These are phyloP conservation scores for Cyclotella kingstonii DNA, from an alignment of 108 stramenopile species.

Conservation along the genomic window DNA sequence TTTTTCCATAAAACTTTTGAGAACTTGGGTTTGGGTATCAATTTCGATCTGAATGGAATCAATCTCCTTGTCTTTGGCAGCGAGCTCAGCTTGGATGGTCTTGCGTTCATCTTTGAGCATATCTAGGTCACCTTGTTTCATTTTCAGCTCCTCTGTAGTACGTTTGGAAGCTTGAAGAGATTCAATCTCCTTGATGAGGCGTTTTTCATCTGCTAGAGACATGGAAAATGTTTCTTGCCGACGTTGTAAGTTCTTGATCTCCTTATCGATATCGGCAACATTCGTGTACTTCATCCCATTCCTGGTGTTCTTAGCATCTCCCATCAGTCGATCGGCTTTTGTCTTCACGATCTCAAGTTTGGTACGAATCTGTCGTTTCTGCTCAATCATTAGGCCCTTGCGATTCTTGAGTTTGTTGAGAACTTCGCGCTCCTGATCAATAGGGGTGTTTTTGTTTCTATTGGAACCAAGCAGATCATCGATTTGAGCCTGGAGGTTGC, in stretches of 20 bases:
- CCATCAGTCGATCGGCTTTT: constrained; percentile 57
- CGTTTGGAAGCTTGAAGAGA: constrained; percentile 69
- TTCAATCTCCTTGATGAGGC: constrained; percentile 94
- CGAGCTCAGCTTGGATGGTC: constrained; percentile 53
- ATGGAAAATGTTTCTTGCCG: constrained; percentile 93
- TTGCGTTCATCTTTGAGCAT: constrained; percentile 65
- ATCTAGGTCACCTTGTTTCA: constrained; percentile 71
- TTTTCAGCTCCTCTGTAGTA: constrained; percentile 61
- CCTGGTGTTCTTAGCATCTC: constrained; percentile 62
- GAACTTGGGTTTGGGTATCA: constrained; percentile 50
- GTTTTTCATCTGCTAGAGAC: constrained; percentile 93
- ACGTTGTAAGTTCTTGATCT: constrained; percentile 76
- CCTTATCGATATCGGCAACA: constrained; percentile 84
- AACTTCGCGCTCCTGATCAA: constrained; percentile 52
- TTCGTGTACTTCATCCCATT: constrained; percentile 70
- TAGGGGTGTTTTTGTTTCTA: constrained; percentile 46
- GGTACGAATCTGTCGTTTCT: constrained; percentile 77
- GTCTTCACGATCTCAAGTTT: constrained; percentile 64
- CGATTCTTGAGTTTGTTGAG: constrained; percentile 56
- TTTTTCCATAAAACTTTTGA: constrained; percentile 63
- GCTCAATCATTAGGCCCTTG: constrained; percentile 75
- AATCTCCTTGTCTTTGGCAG: constrained; percentile 86
- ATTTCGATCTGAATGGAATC: constrained; percentile 77
- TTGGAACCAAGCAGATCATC: constrained; percentile 47
- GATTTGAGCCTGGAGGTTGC: constrained; percentile 61